Evolutionary conservation across 1,139 yeast genomes (phyloP).

Genomic region (Yamadazyma triangularis): DNA sequence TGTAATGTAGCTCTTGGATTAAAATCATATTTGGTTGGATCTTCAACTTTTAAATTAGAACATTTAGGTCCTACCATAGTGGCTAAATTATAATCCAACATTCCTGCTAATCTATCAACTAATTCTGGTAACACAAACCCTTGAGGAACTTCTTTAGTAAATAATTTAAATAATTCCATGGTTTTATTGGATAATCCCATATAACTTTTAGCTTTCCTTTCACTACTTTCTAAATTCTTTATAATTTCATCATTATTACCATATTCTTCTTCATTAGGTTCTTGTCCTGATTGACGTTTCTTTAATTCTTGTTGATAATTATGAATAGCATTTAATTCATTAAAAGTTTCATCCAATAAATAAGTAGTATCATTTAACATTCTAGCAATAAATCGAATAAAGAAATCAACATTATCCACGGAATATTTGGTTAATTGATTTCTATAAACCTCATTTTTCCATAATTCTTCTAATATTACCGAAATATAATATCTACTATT

Average conservation of each 20-base stretch:
- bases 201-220: slow-evolving; percentile 74
- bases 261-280: slow-evolving; percentile 37
- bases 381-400: slow-evolving; percentile 87
- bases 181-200: slow-evolving; percentile 85
- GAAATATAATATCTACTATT: slow-evolving; percentile 86
- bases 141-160: slow-evolving; percentile 80
- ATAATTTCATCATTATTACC: slow-evolving; percentile 61
- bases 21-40: slow-evolving; percentile 81
- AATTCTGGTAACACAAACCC: slow-evolving; percentile 88
- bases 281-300: slow-evolving; percentile 34
- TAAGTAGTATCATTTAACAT: slow-evolving; percentile 93
- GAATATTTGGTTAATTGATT: slow-evolving; percentile 68
- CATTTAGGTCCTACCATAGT: slow-evolving; percentile 95
- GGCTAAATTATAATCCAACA: slow-evolving; percentile 87
- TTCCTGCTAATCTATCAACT: slow-evolving; percentile 90
- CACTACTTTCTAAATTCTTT: slow-evolving; percentile 55
- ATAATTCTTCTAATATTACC: slow-evolving; percentile 72
- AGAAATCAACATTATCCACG: slow-evolving; percentile 65
- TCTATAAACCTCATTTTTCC: slow-evolving; percentile 71
- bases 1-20: slow-evolving; percentile 71
- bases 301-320: slow-evolving; percentile 58
- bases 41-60: slow-evolving; percentile 76
- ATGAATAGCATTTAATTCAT: slow-evolving; percentile 75
- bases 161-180: slow-evolving; percentile 69
- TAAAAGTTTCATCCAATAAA: slow-evolving; percentile 83